These are phyloP conservation scores for Panaeolus cyanescens DNA, from an alignment of 768 basidiomycete species.

Conservation along the genomic window DNA sequence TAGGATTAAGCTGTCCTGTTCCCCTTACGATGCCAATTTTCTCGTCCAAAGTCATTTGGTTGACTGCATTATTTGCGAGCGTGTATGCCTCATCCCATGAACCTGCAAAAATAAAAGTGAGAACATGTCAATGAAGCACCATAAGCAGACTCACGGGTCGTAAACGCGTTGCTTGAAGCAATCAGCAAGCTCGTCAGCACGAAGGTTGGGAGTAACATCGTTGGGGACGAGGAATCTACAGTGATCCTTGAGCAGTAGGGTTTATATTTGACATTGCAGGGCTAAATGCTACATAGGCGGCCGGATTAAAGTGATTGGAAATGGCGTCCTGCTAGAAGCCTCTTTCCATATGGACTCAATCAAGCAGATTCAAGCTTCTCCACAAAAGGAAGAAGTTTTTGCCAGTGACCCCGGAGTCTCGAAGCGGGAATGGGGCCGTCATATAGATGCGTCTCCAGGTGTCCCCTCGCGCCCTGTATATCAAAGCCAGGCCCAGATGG, in stretches of 20 bases:
- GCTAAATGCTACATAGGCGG: slow-evolving; percentile 1
- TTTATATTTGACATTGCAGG: neutral
- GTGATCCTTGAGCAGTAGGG: neutral
- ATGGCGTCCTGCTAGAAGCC: neutral
- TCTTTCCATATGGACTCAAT: neutral
- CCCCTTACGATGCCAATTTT: slow-evolving; percentile 48
- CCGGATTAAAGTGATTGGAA: neutral
- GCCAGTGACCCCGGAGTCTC: neutral
- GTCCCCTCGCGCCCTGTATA: too few species aligned
- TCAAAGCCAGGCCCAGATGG: too few species aligned
- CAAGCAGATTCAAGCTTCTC: neutral
- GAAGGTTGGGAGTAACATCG: neutral
- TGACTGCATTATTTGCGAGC: slow-evolving; percentile 36
- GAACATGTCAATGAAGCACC: too few species aligned
- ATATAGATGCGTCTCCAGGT: too few species aligned
- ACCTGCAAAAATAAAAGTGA: slow-evolving; percentile 25
- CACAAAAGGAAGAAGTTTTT: neutral
- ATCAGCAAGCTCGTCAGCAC: neutral
- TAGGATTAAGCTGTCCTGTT: slow-evolving; percentile 43
- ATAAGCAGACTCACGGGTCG: neutral
- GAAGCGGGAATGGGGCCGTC: neutral
- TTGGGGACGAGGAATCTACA: neutral
- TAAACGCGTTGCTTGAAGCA: neutral
- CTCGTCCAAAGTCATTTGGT: slow-evolving; percentile 45
- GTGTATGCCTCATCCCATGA: slow-evolving; percentile 46